Conservation (phyloP, 2,329 filamentous ascomycete species). For the Penicillium griseofulvum region DNA sequence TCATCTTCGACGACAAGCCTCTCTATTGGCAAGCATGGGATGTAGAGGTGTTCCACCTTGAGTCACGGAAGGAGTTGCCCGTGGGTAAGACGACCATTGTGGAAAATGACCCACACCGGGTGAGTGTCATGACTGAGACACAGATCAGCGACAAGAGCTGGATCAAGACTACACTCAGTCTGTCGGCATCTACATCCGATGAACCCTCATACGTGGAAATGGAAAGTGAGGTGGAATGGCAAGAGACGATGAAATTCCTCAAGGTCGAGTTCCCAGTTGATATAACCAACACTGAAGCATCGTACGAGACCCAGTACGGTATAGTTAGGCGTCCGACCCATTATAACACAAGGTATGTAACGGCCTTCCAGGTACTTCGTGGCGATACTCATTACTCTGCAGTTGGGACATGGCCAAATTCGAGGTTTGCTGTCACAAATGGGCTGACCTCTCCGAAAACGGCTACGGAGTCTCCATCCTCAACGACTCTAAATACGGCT, state of each 20-base stretch:
- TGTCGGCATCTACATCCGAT: constrained; percentile 66
- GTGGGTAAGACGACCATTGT: constrained; percentile 67
- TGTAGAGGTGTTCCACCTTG: constrained; percentile 92
- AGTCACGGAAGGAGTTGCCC: constrained; percentile 74
- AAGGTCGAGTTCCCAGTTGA: constrained; percentile 98
- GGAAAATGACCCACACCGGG: constrained; percentile 70
- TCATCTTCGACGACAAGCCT: constrained; percentile 95
- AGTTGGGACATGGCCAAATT: constrained; percentile 97
- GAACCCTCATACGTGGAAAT: constrained; percentile 72
- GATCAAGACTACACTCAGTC: constrained; percentile 79
- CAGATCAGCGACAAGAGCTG: constrained; percentile 84
- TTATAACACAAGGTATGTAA: constrained; percentile 83
- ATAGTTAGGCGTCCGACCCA: constrained; percentile 87
- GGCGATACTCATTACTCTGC: constrained; percentile 21
- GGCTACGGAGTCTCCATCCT: constrained; percentile 88
- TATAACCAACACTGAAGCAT: constrained; percentile 84
- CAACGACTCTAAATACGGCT: constrained; percentile 95
- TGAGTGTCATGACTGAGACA: constrained; percentile 78
- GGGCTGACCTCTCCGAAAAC: constrained; percentile 83
- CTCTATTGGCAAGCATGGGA: constrained; percentile 98
- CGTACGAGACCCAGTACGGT: constrained; percentile 93
- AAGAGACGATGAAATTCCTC: constrained; percentile 93
- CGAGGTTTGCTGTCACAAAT: constrained; percentile 94
- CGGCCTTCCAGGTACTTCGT: neutral
- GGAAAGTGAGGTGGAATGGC: constrained; percentile 89